A percentile compares a stretch with the other conserved stretches of the same genome.
Evolutionary conservation across 2,329 filamentous ascomycete species (phyloP).

Genomic region (Fonsecaea pugnacius): DNA sequence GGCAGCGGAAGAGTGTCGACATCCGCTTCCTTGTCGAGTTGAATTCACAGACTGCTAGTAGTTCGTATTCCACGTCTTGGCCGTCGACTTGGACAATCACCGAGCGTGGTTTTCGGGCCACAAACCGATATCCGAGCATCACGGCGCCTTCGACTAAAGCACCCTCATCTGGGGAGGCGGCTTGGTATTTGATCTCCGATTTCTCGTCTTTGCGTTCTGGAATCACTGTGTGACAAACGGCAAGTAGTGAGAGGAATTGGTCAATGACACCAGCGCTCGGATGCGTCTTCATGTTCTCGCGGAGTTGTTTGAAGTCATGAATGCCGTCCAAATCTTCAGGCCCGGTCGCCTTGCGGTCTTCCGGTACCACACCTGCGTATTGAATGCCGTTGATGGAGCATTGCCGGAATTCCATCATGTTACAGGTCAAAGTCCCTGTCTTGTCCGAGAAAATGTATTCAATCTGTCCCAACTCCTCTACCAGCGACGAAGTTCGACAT

Average conservation of each 20-base stretch:
- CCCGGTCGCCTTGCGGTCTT: constrained; percentile 83
- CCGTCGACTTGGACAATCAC: constrained; percentile 82
- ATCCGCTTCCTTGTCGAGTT: constrained; percentile 97
- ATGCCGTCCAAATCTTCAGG: constrained; percentile 73
- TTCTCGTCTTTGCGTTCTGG: constrained; percentile 83
- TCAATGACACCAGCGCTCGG: constrained; percentile 66
- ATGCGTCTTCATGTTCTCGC: constrained; percentile 69
- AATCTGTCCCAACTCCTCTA: constrained; percentile 96
- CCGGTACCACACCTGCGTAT: constrained; percentile 88
- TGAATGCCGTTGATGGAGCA: constrained; percentile 91
- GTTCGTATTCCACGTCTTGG: constrained; percentile 77
- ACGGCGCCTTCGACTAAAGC: constrained; percentile 93
- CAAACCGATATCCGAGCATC: constrained; percentile 83
- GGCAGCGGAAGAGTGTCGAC: constrained; percentile 96
- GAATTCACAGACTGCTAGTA: constrained; percentile 97
- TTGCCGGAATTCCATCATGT: constrained; percentile 98
- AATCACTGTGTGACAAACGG: constrained; percentile 96
- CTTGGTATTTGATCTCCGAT: constrained; percentile 92
- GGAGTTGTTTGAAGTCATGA: constrained; percentile 79
- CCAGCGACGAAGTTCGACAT: constrained; percentile 92
- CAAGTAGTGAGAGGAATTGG: constrained; percentile 83
- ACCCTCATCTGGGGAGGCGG: constrained; percentile 94
- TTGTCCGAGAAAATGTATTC: constrained; percentile 99
- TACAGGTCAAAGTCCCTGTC: constrained; percentile 95
- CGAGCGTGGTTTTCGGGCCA: constrained; percentile 83